Conservation (phyloP, 1,284 basidiomycete species). For the Puccinia hordei region DNA sequence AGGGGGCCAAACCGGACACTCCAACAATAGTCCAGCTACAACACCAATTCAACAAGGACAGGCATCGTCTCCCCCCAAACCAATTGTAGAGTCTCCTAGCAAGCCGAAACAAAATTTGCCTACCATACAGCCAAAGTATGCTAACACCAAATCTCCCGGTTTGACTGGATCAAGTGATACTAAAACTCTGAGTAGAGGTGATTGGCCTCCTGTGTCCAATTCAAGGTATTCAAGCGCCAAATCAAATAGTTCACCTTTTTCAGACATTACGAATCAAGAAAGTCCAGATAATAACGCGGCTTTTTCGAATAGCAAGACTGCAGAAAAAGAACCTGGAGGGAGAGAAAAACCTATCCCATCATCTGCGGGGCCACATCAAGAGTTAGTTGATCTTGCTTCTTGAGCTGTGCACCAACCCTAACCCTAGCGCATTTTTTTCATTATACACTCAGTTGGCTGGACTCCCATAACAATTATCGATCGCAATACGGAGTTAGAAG, state of each 20-base stretch:
- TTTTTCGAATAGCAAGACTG: no score
- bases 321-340: neutral
- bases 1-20: no score
- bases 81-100: neutral
- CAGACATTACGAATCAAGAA: neutral
- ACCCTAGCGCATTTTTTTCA: neutral
- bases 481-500: slow-evolving; percentile 23
- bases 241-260: neutral
- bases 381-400: slow-evolving; percentile 4
- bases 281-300: neutral
- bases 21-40: neutral
- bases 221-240: slow-evolving; percentile 4
- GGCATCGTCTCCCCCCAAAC: neutral
- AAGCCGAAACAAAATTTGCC: neutral
- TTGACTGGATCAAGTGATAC: neutral
- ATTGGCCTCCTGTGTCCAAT: neutral
- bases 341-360: slow-evolving; percentile 4
- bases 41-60: slow-evolving; percentile 2
- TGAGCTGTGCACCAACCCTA: neutral
- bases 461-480: slow-evolving; percentile 42
- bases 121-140: neutral
- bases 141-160: slow-evolving; percentile 6
- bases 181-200: no score
- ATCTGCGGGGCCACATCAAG: slow-evolving; percentile 5
- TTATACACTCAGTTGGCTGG: slow-evolving; percentile 35